A percentile compares a stretch with the other conserved stretches of the same genome.
Evolutionary conservation across 306 rosid species (phyloP).

Genomic region (Pyrus betulifolia): DNA sequence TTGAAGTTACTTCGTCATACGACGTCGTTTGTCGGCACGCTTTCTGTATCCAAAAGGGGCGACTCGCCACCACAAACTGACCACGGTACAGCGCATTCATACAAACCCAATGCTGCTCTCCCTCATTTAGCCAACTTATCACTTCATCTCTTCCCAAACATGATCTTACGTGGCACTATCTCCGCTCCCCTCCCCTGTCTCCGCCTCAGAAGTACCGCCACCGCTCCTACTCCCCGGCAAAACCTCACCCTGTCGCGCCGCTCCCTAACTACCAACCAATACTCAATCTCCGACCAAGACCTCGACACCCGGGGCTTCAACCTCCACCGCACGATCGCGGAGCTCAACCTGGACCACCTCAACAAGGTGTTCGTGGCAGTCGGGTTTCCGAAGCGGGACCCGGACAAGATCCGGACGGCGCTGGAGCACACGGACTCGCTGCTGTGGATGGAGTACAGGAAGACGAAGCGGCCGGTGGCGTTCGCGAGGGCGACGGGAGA

Average conservation of each 20-base stretch:
- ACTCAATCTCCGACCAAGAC: background rate
- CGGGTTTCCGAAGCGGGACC: too few species aligned
- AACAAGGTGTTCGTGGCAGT: too few species aligned
- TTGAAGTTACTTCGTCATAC: too few species aligned
- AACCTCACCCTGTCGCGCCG: conserved; percentile 34
- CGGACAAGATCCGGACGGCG: conserved; percentile 45
- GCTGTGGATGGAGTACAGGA: conserved; percentile 65
- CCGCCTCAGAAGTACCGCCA: background rate
- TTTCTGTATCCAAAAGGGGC: background rate
- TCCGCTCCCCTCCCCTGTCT: conserved; percentile 24
- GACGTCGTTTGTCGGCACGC: too few species aligned
- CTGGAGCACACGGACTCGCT: conserved; percentile 65
- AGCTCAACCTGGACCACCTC: too few species aligned
- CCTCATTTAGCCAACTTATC: background rate
- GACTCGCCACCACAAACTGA: background rate
- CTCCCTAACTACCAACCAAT: background rate
- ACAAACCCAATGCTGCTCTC: background rate
- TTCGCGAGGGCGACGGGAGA: conserved; percentile 91
- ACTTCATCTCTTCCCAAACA: background rate
- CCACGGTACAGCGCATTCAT: background rate
- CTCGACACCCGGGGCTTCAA: too few species aligned
- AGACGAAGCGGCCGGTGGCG: conserved; percentile 59
- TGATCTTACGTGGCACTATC: conserved; percentile 54
- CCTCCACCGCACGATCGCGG: too few species aligned
- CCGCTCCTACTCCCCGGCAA: conserved; percentile 8